Evolutionary conservation across 2,329 filamentous ascomycete genomes (phyloP), one percentile per base, ranked within the genome.

Genomic region (Dactylellina drechsleri): DNA sequence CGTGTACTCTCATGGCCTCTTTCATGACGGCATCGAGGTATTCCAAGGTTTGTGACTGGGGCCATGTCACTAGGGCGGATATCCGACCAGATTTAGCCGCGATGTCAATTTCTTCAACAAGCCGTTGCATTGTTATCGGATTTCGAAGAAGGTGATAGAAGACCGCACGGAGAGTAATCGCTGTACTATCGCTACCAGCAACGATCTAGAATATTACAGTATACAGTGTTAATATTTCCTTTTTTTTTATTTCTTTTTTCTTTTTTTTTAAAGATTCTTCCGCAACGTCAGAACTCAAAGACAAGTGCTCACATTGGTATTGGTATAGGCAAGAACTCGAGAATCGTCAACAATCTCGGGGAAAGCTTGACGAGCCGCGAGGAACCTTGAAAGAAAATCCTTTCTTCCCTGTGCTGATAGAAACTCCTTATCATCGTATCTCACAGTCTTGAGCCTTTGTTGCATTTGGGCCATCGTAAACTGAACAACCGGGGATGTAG

Each of bases 1-100:
- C 91, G 80, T 93, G 90, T 78, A 92, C 80, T 12, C 91, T 87
- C 83, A 93, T 91, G 3, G 89, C 87, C 81, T 95, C 92, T 79
- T 93, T 91, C 78, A 94, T 86, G 66, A 88, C 89, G 2, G 91
- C 91, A 79, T 93, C 90, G 4, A 95, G 87, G 80, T 93, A 95
- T 0, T 88, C 87, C 1, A 95, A 84, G 65, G 86, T 87, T 80
- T 71, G 62, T 18, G 72, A 66, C 50, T 76, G 66, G 6, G 65
- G 47, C 72, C 72, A 81, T 43, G 12, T 78, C 73, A 45, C 79
- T 18, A 31, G 71, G 76, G 26, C 80, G 58, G 78, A 18, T 77
- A 80, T 18, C 67, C 65, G 16, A 31, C 64, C 71, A 12, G 41
- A 8, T 13, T 60, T 8, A 6, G 40, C 49, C 7, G 64, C 66